These are phyloP conservation scores for Canavalia ensiformis DNA, from an alignment of 306 rosid species.

Conservation along the genomic window DNA sequence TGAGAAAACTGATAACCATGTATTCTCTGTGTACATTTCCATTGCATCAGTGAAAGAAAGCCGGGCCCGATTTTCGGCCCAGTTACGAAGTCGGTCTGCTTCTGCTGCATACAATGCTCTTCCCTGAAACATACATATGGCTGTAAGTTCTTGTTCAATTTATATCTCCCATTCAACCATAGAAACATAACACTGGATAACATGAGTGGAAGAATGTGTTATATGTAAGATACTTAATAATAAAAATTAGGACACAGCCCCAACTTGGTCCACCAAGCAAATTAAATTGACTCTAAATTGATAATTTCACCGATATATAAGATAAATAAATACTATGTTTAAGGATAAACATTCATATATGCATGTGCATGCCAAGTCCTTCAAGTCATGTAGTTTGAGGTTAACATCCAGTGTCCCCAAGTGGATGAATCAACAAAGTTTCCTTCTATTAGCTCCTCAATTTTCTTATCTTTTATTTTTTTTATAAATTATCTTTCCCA, in stretches of 20 bases:
- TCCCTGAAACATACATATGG: slow-evolving; percentile 64
- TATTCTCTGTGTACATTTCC: slow-evolving; percentile 95
- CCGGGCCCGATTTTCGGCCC: slow-evolving; percentile 91
- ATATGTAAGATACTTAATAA: not conserved
- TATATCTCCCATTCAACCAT: slow-evolving; percentile 10
- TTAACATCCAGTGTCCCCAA: no score
- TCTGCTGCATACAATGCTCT: slow-evolving; percentile 91
- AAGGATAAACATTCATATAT: not conserved
- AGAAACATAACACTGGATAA: not conserved
- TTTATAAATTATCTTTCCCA: not conserved
- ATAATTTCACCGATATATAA: not conserved
- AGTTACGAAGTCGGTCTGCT: slow-evolving; percentile 90
- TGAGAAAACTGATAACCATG: slow-evolving; percentile 94
- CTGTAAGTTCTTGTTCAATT: slow-evolving; percentile 32
- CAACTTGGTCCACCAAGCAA: slow-evolving; percentile 3
- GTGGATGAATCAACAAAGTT: not conserved
- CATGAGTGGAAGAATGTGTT: not conserved
- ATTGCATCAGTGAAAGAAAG: slow-evolving; percentile 90
- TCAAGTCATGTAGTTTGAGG: not conserved
- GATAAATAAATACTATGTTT: not conserved
- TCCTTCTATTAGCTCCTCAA: not conserved
- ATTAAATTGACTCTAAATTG: not conserved
- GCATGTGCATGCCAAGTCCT: not conserved
- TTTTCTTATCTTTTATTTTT: not conserved
- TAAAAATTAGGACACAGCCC: not conserved